Percentiles rank a stretch among this genome's conserved stretches.
phyloP scores from a whole-genome alignment of 176 grass and related monocot genomes.

The Hordeum vulgare region DNA sequence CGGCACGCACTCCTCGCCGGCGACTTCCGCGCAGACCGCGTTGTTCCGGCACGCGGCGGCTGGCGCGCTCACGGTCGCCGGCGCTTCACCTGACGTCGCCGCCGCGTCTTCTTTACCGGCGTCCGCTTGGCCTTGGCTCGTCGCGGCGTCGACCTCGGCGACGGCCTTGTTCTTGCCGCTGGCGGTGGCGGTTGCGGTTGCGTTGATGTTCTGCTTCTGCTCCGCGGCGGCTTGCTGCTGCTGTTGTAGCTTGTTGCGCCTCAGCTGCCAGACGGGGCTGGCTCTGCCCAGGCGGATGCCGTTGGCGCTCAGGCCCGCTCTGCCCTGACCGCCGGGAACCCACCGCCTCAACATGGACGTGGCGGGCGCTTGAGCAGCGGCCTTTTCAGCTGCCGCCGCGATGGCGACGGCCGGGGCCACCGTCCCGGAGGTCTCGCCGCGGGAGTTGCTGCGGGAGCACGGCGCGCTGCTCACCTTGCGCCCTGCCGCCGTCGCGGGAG shows the following conservation, averaged over 20 bases:
- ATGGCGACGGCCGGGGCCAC: not conserved
- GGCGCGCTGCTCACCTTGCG: conserved; percentile 79
- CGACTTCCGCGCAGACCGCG: conserved; percentile 24
- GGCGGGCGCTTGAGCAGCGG: not conserved
- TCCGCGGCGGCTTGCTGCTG: conserved; percentile 34
- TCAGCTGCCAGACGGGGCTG: conserved; percentile 69
- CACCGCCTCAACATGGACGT: conserved; percentile 45
- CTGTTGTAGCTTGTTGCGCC: conserved; percentile 57
- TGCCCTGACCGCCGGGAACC: conserved; percentile 36
- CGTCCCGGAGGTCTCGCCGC: conserved; percentile 50
- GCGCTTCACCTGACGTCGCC: not conserved
- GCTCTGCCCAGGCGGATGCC: conserved; percentile 78
- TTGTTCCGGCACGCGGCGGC: conserved; percentile 57
- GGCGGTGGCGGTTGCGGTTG: not conserved
- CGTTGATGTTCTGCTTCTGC: conserved; percentile 27
- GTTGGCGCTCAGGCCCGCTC: not conserved
- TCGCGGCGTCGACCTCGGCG: not conserved
- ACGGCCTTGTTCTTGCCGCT: conserved; percentile 19
- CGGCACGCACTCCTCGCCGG: conserved; percentile 19
- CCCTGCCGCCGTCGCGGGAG: not conserved
- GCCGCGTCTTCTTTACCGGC: not conserved
- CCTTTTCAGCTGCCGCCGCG: not conserved
- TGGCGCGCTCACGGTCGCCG: conserved; percentile 35
- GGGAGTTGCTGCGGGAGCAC: conserved; percentile 94
- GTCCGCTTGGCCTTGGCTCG: not conserved